Percentiles rank a stretch among this genome's conserved stretches.
Evolutionary conservation across 306 rosid species (phyloP).

Genomic region (Rubus parviflorus): DNA sequence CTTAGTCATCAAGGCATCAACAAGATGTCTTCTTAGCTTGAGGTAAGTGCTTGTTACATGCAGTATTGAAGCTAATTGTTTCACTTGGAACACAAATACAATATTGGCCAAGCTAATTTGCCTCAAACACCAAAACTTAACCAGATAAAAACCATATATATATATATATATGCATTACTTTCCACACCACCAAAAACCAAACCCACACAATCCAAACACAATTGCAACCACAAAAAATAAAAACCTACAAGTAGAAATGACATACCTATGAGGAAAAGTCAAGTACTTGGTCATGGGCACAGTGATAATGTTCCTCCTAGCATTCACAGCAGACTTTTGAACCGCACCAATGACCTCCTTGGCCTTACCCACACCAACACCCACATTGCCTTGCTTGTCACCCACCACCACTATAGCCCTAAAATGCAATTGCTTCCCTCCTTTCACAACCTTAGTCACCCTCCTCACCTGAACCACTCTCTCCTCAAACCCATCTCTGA

Average conservation of each 20-base stretch:
- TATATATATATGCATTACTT: no score
- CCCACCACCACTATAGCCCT: constrained; percentile 87
- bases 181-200: not conserved
- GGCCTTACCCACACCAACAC: constrained; percentile 83
- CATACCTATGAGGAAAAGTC: constrained; percentile 76
- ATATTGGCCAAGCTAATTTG: not conserved
- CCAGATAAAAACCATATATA: not conserved
- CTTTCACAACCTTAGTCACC: constrained; percentile 95
- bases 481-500: constrained; percentile 85
- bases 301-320: constrained; percentile 62
- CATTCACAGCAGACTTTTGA: constrained; percentile 74
- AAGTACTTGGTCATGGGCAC: constrained; percentile 76
- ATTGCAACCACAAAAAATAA: not conserved
- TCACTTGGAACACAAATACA: not conserved
- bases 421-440: constrained; percentile 86
- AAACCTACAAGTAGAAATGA: constrained; percentile 3
- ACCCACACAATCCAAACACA: no score
- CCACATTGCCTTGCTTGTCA: constrained; percentile 85
- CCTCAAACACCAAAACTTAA: not conserved
- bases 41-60: not conserved
- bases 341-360: constrained; percentile 70
- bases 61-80: not conserved
- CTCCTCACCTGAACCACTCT: constrained; percentile 88
- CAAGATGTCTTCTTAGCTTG: no score
- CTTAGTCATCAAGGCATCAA: no score